These are phyloP conservation scores for Penicillium griseofulvum DNA, from an alignment of 2,329 filamentous ascomycete species.

Conservation along the genomic window DNA sequence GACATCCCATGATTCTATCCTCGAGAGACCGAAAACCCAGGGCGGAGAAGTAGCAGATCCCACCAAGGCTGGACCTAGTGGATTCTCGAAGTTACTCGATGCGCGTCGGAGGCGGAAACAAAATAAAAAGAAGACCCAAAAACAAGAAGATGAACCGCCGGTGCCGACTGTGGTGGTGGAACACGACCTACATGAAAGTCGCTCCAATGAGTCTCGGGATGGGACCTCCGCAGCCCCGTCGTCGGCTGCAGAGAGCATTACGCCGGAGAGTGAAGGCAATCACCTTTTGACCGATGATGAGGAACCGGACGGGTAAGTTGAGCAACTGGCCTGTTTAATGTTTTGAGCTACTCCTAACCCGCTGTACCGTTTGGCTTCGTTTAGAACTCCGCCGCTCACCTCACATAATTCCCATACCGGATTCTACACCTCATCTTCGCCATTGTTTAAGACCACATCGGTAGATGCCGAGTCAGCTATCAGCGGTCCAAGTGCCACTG, in stretches of 20 bases:
- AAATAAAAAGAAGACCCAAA: slow-evolving; percentile 28
- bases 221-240: slow-evolving; percentile 25
- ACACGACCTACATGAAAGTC: slow-evolving; percentile 20
- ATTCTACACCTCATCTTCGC: slow-evolving; percentile 67
- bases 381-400: slow-evolving; percentile 49
- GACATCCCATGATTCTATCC: slow-evolving; percentile 39
- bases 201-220: slow-evolving; percentile 26
- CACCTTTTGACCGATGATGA: slow-evolving; percentile 38
- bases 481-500: slow-evolving; percentile 30
- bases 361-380: slow-evolving; percentile 12
- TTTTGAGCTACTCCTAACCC: not conserved
- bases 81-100: slow-evolving; percentile 54
- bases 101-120: slow-evolving; percentile 47
- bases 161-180: slow-evolving; percentile 24
- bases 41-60: slow-evolving; percentile 38
- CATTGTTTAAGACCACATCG: slow-evolving; percentile 60
- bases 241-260: slow-evolving; percentile 22
- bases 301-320: slow-evolving; percentile 42
- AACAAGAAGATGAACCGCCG: slow-evolving; percentile 22
- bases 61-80: slow-evolving; percentile 41
- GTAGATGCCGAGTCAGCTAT: slow-evolving; percentile 34
- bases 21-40: slow-evolving; percentile 40
- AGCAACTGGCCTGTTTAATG: not conserved
- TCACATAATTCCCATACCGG: slow-evolving; percentile 65
- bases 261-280: slow-evolving; percentile 23